Base-by-base conservation (phyloP, 805 yeast genomes). In the Schwanniomyces pseudopolymorphus region DNA sequence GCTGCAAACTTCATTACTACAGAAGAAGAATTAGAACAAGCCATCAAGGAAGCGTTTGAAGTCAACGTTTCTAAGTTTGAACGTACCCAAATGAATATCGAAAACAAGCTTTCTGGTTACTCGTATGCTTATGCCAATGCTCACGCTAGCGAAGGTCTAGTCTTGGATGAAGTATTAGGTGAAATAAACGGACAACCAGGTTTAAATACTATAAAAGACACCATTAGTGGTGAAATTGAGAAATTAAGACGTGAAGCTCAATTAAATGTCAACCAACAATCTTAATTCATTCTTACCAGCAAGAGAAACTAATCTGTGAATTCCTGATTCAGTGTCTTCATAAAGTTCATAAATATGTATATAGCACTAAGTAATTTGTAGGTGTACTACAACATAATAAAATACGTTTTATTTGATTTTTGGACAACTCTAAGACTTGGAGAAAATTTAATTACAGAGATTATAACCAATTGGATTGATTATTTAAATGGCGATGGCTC, bases 1-100 rank as follows among this genome's bases (percentile, higher is more conserved):
- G 71, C 92, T 1, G 75, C 78, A 22, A 72, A 77, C 38, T 90
- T 81, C 66, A 87, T 89, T 55, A 80, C 88, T 33, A 84, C 84
- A 25, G 96, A 87, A 64, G 79, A 74, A 42, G 82, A 81, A 62
- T 74, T 87, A 49, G 79, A 77, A 37, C 69, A 64, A 17, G 80
- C 84, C 43, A 79, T 87, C 37, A 79, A 76, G 41, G 72, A 72
- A 45, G 84, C 89, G 41, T 80, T 84, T 54, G 76, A 75, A 53
- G 64, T 67, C 47, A 63, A 64, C 25, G 59, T 58, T 19, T 53
- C 66, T 45, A 67, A 62, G 36, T 72, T 68, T 45, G 74, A 69
- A 47, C 52, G 59, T 41, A 58, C 63, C 28, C 67, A 64, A 53
- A 52, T 64, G 38, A 56, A 63, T 42, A 61, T 70, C 35, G 70